Evolutionary conservation across 371 early-diverging fungal genomes (phyloP), one percentile per base, ranked within the genome.

Genomic region (Mucor indicus): DNA sequence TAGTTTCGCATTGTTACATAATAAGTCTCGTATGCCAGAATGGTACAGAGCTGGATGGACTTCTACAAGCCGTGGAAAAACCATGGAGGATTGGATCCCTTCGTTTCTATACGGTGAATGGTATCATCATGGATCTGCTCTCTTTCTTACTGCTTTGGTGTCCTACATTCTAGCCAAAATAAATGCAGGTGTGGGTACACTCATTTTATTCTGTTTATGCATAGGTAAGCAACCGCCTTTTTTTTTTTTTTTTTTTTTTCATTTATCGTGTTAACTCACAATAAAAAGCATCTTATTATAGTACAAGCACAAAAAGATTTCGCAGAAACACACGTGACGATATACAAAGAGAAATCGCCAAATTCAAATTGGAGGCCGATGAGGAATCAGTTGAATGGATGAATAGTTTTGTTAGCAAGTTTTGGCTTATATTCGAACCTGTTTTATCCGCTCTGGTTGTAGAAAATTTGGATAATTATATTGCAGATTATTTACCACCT

Each of bases 401-500:
- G 53, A 99, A 99, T 69, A 88, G 84, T 64, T 91, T 98, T 63
- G 61, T 96, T 38, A 48, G 72, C 40, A 72, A 75, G 19, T 93
- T 97, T 64, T 99, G 99, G 99, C 69, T 89, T 12, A 94, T 93
- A 48, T 91, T 89, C 52, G 99, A 99, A 72, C 95, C 98, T 1
- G 84, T 85, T 4, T 69, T 99, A 39, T 89, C 93, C 38, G 83
- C 85, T 9, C 75, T 83, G 8, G 80, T 96, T 17, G 84, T 89
- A 16, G 85, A 84, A 37, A 79, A 77, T 17, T 84, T 89, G 40
- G 88, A 92, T 69, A 76, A 74, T 33, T 78, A 89, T 29, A 67
- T 97, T 30, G 84, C 79, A 3, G 85, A 90, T 40, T 85, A 83
- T 47, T 84, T 89, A 24, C 97, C 98, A 1, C 81, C 86, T 0